phyloP scores from a whole-genome alignment of 306 rosid genomes.

The Canavalia gladiata region DNA sequence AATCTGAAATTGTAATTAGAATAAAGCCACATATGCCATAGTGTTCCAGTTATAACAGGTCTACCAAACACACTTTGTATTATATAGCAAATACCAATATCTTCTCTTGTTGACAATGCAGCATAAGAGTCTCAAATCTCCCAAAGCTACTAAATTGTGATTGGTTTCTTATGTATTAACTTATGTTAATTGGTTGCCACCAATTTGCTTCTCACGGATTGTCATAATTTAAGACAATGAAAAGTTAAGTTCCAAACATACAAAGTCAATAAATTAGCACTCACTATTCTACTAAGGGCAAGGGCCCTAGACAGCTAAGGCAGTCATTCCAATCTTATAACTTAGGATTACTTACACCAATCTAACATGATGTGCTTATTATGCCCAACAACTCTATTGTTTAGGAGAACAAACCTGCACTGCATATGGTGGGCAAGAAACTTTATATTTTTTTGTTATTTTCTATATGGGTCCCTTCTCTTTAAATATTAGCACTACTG shows the following conservation, averaged over 20 bases:
- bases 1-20: neutral
- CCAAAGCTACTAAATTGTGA: neutral
- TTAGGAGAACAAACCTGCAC: neutral
- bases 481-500: neutral
- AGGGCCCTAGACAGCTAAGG: neutral
- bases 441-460: too few relatives aligned
- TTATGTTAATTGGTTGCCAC: conserved; percentile 14
- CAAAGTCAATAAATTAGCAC: conserved; percentile 5
- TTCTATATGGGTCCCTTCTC: neutral
- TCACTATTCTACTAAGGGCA: neutral
- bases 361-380: neutral
- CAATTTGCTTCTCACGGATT: conserved; percentile 15
- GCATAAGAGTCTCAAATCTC: neutral
- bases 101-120: conserved; percentile 18
- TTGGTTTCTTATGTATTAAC: neutral
- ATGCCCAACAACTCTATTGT: neutral
- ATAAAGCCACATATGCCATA: neutral
- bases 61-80: neutral
- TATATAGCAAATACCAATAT: conserved; percentile 21
- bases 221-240: neutral
- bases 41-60: neutral
- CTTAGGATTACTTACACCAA: neutral
- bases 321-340: conserved; percentile 5
- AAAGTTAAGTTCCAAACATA: neutral
- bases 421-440: neutral